Conservation (phyloP, 1,139 yeast species). For the Debaryomycetaceae sp. region DNA sequence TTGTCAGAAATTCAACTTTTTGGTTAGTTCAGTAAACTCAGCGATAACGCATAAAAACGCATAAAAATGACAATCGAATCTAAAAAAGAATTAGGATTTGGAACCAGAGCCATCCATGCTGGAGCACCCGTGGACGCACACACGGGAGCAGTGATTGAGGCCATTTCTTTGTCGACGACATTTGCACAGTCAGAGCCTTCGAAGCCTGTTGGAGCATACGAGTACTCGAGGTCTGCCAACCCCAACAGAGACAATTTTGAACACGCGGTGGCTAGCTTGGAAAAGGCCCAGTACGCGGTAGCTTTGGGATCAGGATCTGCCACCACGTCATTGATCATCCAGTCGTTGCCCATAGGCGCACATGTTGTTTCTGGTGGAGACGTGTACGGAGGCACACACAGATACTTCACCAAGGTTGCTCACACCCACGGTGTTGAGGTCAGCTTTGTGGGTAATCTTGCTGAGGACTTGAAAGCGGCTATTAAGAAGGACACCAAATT, state of each 20-base stretch:
- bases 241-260: constrained; percentile 88
- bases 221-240: constrained; percentile 84
- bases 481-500: constrained; percentile 63
- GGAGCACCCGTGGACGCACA: constrained; percentile 71
- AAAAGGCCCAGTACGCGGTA: constrained; percentile 71
- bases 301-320: constrained; percentile 89
- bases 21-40: not conserved
- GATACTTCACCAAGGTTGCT: constrained; percentile 87
- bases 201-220: constrained; percentile 73
- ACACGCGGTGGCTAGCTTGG: constrained; percentile 75
- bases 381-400: constrained; percentile 91
- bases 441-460: constrained; percentile 65
- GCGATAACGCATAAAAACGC: not conserved
- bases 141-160: constrained; percentile 87
- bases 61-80: constrained; percentile 21
- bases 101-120: constrained; percentile 81
- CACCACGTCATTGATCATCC: constrained; percentile 75
- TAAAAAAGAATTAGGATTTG: constrained; percentile 45
- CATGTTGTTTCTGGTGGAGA: constrained; percentile 83
- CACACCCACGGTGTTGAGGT: constrained; percentile 73
- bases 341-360: constrained; percentile 67
- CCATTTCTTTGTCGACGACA: constrained; percentile 82
- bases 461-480: constrained; percentile 53
- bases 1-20: not conserved
- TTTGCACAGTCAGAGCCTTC: constrained; percentile 80